Evolutionary conservation across 2,329 filamentous ascomycete genomes (phyloP).

Genomic region (Pseudocercospora musae): DNA sequence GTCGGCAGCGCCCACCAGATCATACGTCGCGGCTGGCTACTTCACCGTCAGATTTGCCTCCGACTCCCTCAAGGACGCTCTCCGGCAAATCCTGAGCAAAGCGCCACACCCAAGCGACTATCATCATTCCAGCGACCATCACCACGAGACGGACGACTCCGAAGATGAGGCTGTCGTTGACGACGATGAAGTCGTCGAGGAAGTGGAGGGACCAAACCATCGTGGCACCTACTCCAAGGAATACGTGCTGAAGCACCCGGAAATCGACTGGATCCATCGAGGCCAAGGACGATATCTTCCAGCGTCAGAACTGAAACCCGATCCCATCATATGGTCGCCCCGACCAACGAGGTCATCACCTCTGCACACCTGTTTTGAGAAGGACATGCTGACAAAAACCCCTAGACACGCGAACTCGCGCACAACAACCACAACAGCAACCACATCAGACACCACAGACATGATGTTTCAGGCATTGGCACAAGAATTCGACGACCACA

Average conservation of each 20-base stretch:
- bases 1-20: not conserved
- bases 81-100: constrained; percentile 13
- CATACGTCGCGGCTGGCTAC: constrained; percentile 6
- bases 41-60: constrained; percentile 16
- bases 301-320: constrained; percentile 19
- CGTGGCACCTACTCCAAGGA: constrained; percentile 33
- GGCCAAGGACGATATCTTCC: constrained; percentile 35
- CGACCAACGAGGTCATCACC: constrained; percentile 18
- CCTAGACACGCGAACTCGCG: constrained; percentile 15
- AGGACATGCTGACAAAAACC: constrained; percentile 1
- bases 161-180: not conserved
- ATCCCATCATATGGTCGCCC: constrained; percentile 5
- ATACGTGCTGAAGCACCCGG: constrained; percentile 31
- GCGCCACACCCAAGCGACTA: not conserved
- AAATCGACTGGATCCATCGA: constrained; percentile 34
- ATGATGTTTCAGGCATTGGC: constrained; percentile 14
- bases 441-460: constrained; percentile 13
- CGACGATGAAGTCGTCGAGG: constrained; percentile 1
- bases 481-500: constrained; percentile 15
- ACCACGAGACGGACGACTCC: not conserved
- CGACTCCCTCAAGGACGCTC: constrained; percentile 10
- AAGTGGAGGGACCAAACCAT: constrained; percentile 27
- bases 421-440: constrained; percentile 9
- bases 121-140: not conserved
- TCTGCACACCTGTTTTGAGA: not conserved